Evolutionary conservation across 2,329 filamentous ascomycete species (phyloP), one percentile per base, ranked within the genome.

Genomic region (Alternaria brassicicola): DNA sequence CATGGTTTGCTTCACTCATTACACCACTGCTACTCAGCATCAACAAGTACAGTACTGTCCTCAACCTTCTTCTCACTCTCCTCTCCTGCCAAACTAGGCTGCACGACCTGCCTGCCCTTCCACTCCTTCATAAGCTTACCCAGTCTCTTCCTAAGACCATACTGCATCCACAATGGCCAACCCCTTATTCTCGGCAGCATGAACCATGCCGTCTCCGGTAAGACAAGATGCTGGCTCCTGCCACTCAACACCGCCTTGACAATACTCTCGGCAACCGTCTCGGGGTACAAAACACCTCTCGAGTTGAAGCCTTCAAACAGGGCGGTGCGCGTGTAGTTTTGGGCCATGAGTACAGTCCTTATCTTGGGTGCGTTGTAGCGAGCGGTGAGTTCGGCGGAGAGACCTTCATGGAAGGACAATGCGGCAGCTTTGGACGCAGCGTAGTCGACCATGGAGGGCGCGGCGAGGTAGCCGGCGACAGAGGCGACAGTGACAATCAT

Each of bases 401-500:
- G 70, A 9, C 82, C 89, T 71, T 92, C 88, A 69, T 92, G 88
- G 74, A 92, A 88, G 3, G 85, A 79, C 21, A 90, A 72, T 1
- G 87, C 84, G 0, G 86, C 88, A 1, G 88, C 84, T 77, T 92
- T 92, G 63, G 83, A 85, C 7, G 86, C 82, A 2, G 82, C 69
- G 76, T 92, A 92, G 76, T 91, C 88, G 35, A 88, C 84, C 81
- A 91, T 84, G 65, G 83, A 83, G 3, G 89, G 85, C 0, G 86
- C 83, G 1, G 84, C 80, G 7, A 86, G 65, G 77, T 85, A 90
- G 12, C 84, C 83, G 0, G 89, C 88, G 47, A 86, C 81, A 2
- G 84, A 88, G 13, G 89, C 86, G 21, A 92, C 83, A 0, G 88
- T 92, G 21, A 92, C 88, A 38, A 92, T 75, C 82, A 90, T 90